Conservation (phyloP, 345 rosid genomes). For the Camelina neglecta region DNA sequence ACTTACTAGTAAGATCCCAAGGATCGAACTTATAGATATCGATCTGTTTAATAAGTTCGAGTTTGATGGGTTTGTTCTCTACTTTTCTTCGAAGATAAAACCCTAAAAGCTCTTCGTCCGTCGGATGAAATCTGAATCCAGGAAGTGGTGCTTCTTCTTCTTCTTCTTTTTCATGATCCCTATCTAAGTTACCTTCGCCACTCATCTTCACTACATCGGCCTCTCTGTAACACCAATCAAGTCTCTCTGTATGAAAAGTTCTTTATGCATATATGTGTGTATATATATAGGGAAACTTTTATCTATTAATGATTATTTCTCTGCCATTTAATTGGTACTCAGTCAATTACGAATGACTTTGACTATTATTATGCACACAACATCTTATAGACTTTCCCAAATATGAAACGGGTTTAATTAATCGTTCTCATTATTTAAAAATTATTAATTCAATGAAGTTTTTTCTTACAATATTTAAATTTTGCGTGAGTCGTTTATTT, state of each 20-base stretch:
- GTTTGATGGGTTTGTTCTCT: slow-evolving; percentile 49
- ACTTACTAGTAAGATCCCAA: slow-evolving; percentile 64
- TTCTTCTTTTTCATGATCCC: slow-evolving; percentile 24
- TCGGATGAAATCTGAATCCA: slow-evolving; percentile 61
- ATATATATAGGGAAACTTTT: slow-evolving; percentile 5
- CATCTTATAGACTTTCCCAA: slow-evolving; percentile 6
- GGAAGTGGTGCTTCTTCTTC: slow-evolving; percentile 51
- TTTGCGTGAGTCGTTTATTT: not conserved
- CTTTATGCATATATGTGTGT: not conserved
- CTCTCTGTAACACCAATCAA: slow-evolving; percentile 19
- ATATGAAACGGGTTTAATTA: not conserved
- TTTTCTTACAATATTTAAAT: not conserved
- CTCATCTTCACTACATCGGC: slow-evolving; percentile 47
- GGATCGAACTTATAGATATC: slow-evolving; percentile 63
- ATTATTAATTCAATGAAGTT: too few species aligned
- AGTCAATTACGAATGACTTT: slow-evolving; percentile 44
- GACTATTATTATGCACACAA: slow-evolving; percentile 34
- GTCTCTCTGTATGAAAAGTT: slow-evolving; percentile 7
- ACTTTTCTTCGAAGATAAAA: slow-evolving; percentile 61
- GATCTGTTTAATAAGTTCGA: slow-evolving; percentile 54
- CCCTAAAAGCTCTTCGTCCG: slow-evolving; percentile 59
- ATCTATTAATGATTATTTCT: slow-evolving; percentile 12
- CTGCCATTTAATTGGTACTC: slow-evolving; percentile 13
- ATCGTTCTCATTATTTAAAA: too few species aligned
- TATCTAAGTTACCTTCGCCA: not conserved